Conservation (phyloP, 2,329 filamentous ascomycete genomes). For the Capronia coronata region DNA sequence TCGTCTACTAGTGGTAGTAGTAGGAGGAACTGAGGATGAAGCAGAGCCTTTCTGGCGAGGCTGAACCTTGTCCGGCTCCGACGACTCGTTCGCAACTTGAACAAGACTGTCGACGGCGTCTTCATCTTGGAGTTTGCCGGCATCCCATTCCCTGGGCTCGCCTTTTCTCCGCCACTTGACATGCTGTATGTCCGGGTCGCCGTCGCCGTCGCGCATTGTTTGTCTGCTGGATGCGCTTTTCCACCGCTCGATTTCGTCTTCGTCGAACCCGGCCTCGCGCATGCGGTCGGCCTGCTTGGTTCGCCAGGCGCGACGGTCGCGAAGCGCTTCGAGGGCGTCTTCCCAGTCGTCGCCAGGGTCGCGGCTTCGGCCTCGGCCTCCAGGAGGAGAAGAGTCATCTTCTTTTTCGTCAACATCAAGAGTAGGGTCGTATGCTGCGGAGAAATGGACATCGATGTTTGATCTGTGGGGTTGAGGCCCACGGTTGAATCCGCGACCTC, state of each 20-base stretch:
- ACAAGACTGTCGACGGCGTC: too few species aligned
- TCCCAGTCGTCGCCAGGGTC: conserved; percentile 64
- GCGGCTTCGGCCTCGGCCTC: too few species aligned
- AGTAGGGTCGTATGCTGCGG: conserved; percentile 54
- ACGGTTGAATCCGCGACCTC: conserved; percentile 62
- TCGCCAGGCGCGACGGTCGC: conserved; percentile 73
- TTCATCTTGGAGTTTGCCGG: conserved; percentile 45
- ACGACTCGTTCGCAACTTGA: too few species aligned
- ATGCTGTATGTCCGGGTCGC: conserved; percentile 58
- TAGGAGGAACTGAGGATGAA: not conserved
- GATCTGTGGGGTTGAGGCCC: conserved; percentile 48
- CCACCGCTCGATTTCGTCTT: conserved; percentile 67
- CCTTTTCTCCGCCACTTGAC: conserved; percentile 68
- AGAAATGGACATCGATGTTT: conserved; percentile 72
- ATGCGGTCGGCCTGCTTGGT: conserved; percentile 69
- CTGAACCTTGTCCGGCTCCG: not conserved
- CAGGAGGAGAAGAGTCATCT: conserved; percentile 41
- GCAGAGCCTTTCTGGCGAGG: not conserved
- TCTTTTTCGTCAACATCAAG: conserved; percentile 49
- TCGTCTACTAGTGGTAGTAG: too few species aligned
- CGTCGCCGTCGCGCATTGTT: conserved; percentile 20
- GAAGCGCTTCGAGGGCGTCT: conserved; percentile 66
- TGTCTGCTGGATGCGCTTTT: conserved; percentile 40
- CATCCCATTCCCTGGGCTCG: conserved; percentile 62
- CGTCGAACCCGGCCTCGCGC: conserved; percentile 69